Evolutionary conservation across 2,329 filamentous ascomycete genomes (phyloP).

Genomic region (Aspergillus sp.): DNA sequence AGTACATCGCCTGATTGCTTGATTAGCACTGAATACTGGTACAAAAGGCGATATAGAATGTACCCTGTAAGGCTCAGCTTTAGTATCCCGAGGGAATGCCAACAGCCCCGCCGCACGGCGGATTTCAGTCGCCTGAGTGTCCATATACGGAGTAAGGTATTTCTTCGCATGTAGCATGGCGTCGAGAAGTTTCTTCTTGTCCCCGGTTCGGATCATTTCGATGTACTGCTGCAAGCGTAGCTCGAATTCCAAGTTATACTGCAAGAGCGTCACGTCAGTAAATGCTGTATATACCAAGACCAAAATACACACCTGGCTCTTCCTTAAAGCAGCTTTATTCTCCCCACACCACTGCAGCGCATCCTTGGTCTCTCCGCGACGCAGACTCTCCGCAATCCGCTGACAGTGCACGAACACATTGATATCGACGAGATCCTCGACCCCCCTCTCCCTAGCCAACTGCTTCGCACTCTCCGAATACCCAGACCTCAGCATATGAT

Average conservation of each 20-base stretch:
- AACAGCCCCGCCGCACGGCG: slow-evolving; percentile 69
- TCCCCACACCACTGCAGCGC: slow-evolving; percentile 86
- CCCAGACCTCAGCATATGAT: slow-evolving; percentile 79
- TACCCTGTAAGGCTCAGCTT: slow-evolving; percentile 54
- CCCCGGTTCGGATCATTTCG: slow-evolving; percentile 67
- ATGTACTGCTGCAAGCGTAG: slow-evolving; percentile 91
- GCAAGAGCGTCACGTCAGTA: slow-evolving; percentile 2
- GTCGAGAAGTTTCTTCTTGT: slow-evolving; percentile 59
- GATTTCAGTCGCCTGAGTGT: slow-evolving; percentile 61
- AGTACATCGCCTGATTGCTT: slow-evolving; percentile 58
- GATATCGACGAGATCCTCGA: slow-evolving; percentile 77
- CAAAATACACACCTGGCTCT: slow-evolving; percentile 58
- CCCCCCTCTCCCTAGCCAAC: slow-evolving; percentile 65
- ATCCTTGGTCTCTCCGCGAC: slow-evolving; percentile 62
- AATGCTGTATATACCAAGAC: background rate
- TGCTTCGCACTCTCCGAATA: slow-evolving; percentile 69
- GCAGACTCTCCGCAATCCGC: slow-evolving; percentile 64
- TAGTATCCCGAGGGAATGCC: slow-evolving; percentile 59
- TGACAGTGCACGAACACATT: slow-evolving; percentile 79
- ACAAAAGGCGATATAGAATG: slow-evolving; percentile 5
- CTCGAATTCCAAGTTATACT: slow-evolving; percentile 86
- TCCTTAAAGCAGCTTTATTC: slow-evolving; percentile 85
- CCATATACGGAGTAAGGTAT: slow-evolving; percentile 62
- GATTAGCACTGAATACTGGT: background rate
- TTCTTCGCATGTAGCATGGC: slow-evolving; percentile 76